Evolutionary conservation across 1,284 basidiomycete species (phyloP), one percentile per base, ranked within the genome.

Genomic region (Ceratobasidium papillatum): DNA sequence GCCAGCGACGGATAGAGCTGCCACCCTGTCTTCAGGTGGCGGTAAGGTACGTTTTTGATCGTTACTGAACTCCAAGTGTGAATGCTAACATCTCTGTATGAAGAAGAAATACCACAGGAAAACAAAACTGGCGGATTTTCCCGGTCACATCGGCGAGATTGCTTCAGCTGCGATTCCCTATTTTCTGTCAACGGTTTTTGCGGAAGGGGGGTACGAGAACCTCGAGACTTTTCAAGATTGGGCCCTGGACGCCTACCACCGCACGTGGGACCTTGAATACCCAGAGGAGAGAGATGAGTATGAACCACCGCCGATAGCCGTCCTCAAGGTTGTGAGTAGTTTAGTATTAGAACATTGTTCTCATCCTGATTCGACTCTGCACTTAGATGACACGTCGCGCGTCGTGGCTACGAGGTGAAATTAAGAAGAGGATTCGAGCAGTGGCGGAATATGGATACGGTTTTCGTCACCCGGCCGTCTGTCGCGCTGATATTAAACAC

Each of bases 251-350:
- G 62, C 62, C 9, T 64, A 64, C 19, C 25, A 27, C 17, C 14
- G 12, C 30, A 45, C 45, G 4, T 64, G 30, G 36, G 47, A 30
- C 7, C 45, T 64, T 11, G 62, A 64, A 32, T 25, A 32, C 17
- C 45, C 43, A n/a, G 62, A 64, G 14, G 27, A n/a, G n/a, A n/a
- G n/a, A n/a, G n/a, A 25, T n/a, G 34, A 64, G 45, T 64, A 64
- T 27, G 43, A 49, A 32, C 45, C 62, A 51, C 62, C 62, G 1
- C 62, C 62, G n/a, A 43, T 47, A 17, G 62, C 62, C 19, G 43
- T 64, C 7, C 62, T 64, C 3, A 32, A 25, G 36, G 36, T 49
- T 45, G 45, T 64, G 32, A 49, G 62, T 49, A 2, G 7, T 56
- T 22, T 2, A 3, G 19, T 32, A 22, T 51, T n/a, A 3, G 9